Evolutionary conservation across 441 rosid species (phyloP), one percentile per base, ranked within the genome.

Genomic region (Adansonia rubrostipa): DNA sequence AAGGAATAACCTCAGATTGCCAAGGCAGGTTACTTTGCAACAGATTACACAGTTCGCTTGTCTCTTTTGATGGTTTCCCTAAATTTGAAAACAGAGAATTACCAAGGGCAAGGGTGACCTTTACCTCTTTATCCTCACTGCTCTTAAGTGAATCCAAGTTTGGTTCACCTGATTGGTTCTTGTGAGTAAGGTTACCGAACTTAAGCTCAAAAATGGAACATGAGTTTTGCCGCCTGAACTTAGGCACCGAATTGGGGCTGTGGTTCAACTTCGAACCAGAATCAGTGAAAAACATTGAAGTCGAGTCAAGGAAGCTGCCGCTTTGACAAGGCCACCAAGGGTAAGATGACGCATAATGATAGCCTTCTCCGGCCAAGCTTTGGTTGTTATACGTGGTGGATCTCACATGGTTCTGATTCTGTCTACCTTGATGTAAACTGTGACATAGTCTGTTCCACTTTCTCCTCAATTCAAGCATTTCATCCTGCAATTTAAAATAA

Each of bases 381-480:
- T 78, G 79, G 73, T 53, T 78, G 61, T 24, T 73, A 42, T 57
- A 74, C 10, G 68, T 13, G 40, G 78, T 13, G 71, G 86, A 70
- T 53, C 61, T 73, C 64, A 58, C 67, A 19, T 69, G 78, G 70
- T 74, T 74, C 47, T 80, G 85, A 28, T 45, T 70, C 22, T 71
- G 82, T 65, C 79, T 86, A 17, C 79, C 84, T 78, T 86, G 91
- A 78, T 92, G 94, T 57, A 87, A 85, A 74, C 89, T 83, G 20
- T 80, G 88, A 86, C 98, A 94, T 66, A 83, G 58, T 80, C 86
- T 88, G 84, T 87, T 90, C 98, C 98, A 94, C 77, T 94, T 91
- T 81, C 86, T 89, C 86, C 85, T 84, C 65, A 92, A 51, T 72
- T 84, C 88, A 70, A 33, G 69, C 79, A 89, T 36, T 72, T 88